Conservation (phyloP, 495 filamentous ascomycete genomes). For the Pseudomonodictys pantanalensis region DNA sequence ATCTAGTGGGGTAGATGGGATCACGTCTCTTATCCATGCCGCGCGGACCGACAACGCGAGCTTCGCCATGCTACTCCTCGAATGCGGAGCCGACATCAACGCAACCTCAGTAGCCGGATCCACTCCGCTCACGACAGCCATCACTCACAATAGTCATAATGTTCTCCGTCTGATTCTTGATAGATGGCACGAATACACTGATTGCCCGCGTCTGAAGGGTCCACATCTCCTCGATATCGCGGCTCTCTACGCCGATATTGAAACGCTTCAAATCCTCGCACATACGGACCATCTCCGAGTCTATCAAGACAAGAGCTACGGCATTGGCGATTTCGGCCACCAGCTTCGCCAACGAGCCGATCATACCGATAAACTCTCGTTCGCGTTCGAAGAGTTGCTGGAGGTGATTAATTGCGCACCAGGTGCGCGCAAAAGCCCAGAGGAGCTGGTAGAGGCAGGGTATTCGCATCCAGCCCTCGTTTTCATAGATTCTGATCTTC, state of each 20-base stretch:
- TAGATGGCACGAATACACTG: conserved; percentile 38
- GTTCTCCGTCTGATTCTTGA: conserved; percentile 36
- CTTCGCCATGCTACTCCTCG: conserved; percentile 44
- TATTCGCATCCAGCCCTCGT: neutral
- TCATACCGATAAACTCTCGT: conserved; percentile 8
- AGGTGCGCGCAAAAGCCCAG: neutral
- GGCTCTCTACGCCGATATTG: conserved; percentile 37
- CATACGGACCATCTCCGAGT: conserved; percentile 31
- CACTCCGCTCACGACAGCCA: conserved; percentile 33
- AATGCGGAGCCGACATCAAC: conserved; percentile 46
- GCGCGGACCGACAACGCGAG: conserved; percentile 40
- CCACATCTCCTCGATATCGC: conserved; percentile 34
- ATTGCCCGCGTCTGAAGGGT: conserved; percentile 37
- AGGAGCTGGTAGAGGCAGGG: conserved; percentile 2
- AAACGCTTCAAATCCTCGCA: conserved; percentile 33
- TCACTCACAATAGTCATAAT: conserved; percentile 35
- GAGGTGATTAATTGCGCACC: conserved; percentile 6
- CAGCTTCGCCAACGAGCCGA: conserved; percentile 1
- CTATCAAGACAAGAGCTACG: conserved; percentile 6
- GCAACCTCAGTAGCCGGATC: conserved; percentile 20
- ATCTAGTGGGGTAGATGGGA: conserved; percentile 31
- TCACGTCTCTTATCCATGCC: conserved; percentile 44
- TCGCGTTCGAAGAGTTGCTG: conserved; percentile 8
- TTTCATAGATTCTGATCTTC: neutral
- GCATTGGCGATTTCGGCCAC: conserved; percentile 7